These are phyloP conservation scores for Kwoniella europaea DNA, from an alignment of 768 basidiomycete genomes.

Conservation along the genomic window DNA sequence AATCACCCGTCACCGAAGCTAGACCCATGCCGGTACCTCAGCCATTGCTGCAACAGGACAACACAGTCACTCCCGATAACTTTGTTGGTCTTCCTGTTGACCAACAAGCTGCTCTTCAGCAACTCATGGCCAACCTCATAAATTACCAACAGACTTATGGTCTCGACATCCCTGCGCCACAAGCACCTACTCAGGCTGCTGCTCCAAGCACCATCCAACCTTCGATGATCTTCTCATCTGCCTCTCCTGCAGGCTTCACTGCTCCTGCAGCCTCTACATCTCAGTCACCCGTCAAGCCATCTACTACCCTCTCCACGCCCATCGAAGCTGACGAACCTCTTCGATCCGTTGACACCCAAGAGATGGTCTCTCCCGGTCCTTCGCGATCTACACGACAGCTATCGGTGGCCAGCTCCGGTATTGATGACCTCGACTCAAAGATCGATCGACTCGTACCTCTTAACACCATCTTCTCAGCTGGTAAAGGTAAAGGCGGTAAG, in stretches of 20 bases:
- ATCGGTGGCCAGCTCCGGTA: conserved; percentile 24
- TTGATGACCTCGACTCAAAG: conserved; percentile 29
- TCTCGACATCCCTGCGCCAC: conserved; percentile 17
- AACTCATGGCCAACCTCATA: conserved; percentile 43
- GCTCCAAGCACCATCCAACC: conserved; percentile 33
- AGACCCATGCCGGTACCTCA: conserved; percentile 19
- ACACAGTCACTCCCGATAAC: background rate
- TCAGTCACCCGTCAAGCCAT: conserved; percentile 3
- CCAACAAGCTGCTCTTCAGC: conserved; percentile 45
- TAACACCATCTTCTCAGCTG: conserved; percentile 54
- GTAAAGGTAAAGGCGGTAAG: conserved; percentile 59
- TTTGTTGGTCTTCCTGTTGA: conserved; percentile 40
- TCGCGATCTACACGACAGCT: conserved; percentile 25
- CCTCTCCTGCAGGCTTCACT: conserved; percentile 1
- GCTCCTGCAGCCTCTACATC: conserved; percentile 7
- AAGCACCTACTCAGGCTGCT: background rate
- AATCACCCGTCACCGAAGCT: conserved; percentile 19
- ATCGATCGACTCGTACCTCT: conserved; percentile 47
- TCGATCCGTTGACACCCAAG: conserved; percentile 35
- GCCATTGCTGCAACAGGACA: conserved; percentile 13
- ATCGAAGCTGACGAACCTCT: conserved; percentile 34
- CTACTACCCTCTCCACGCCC: conserved; percentile 8
- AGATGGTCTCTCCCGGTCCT: conserved; percentile 15
- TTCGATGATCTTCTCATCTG: conserved; percentile 32
- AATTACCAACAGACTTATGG: conserved; percentile 42